Percentiles rank a stretch among this genome's conserved stretches.
phyloP scores from a whole-genome alignment of 805 yeast species.

The Helenozyma rhizophorensis region DNA sequence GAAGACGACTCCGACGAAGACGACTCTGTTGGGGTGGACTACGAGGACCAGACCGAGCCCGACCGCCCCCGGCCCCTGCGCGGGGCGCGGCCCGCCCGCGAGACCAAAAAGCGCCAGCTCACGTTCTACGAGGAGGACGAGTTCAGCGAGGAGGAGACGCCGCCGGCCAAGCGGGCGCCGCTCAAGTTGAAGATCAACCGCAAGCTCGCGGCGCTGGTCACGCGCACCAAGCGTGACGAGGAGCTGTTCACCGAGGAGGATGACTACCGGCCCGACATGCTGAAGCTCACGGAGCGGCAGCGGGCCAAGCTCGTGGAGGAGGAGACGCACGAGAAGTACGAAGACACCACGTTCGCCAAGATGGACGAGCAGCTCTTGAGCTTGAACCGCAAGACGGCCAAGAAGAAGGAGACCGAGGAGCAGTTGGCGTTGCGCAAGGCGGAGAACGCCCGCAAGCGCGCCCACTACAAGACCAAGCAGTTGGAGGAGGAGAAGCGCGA shows the following conservation, averaged over 20 bases:
- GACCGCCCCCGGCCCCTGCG: conserved; percentile 8
- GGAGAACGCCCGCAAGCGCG: conserved; percentile 84
- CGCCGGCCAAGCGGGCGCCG: conserved; percentile 13
- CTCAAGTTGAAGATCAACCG: conserved; percentile 12
- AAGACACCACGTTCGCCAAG: conserved; percentile 23
- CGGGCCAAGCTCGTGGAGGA: conserved; percentile 42
- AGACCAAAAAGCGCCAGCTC: conserved; percentile 33
- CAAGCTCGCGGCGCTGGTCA: conserved; percentile 4
- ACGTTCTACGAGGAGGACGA: conserved; percentile 37
- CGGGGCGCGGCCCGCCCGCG: conserved; percentile 16
- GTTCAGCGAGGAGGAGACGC: conserved; percentile 21
- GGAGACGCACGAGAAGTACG: conserved; percentile 11
- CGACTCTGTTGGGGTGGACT: conserved; percentile 7
- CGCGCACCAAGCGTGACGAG: conserved; percentile 1
- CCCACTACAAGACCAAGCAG: conserved; percentile 75
- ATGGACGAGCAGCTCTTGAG: conserved; percentile 22
- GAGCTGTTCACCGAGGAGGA: conserved; percentile 36
- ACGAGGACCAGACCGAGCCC: conserved; percentile 8
- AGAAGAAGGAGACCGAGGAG: conserved; percentile 68
- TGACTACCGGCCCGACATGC: conserved; percentile 42
- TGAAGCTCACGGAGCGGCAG: conserved; percentile 56
- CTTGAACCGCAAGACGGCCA: conserved; percentile 33
- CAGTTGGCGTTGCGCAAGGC: conserved; percentile 77
- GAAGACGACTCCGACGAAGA: conserved; percentile 8
- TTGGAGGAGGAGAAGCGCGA: conserved; percentile 91